Evolutionary conservation across 495 filamentous ascomycete species (phyloP), one percentile per base, ranked within the genome.

Genomic region (Neurospora cerealis): DNA sequence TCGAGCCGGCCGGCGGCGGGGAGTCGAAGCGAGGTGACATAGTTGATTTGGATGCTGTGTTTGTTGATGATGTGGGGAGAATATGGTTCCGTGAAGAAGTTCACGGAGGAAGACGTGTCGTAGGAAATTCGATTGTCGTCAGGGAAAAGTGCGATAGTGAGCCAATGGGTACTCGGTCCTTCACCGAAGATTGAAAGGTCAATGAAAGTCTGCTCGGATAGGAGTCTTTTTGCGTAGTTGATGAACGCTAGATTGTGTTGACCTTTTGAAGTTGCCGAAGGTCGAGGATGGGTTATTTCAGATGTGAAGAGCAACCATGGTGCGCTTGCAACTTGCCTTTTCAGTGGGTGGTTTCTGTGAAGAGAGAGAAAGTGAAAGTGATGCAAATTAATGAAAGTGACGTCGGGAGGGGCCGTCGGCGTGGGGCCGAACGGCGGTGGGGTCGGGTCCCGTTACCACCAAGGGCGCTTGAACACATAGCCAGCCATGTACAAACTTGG

Each of bases 21-120:
- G 77, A 75, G 46, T 78, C 75, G 46, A 80, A 73, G 32, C 54
- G 70, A 1, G 77, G 77, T 36, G 76, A 48, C 77, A 78, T 77
- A 10, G 6, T 62, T 38, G 5, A 66, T 2, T 1, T 66, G 1
- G 21, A 9, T 60, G n/a, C 6, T 60, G 21, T 60, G 7, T 60
- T 1, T 54, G 46, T 2, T 54, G 3, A 24, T 13, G 2, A 13
- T 24, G 3, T 54, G 21, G 0, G 10, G 21, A 6, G 11, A 54
- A 11, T 21, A 54, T 21, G 46, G 1, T 54, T 54, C 19, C 1
- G 19, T 46, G 19, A 21, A n/a, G 1, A 9, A 11, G 44, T 11
- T 21, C n/a, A 11, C 44, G 2, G 8, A 48, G 44, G 9, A 48
- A n/a, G 19, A n/a, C 5, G 6, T 48, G n/a, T 21, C n/a, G n/a